phyloP scores from a whole-genome alignment of 2,329 filamentous ascomycete species.

The Lachnellula cervina region DNA sequence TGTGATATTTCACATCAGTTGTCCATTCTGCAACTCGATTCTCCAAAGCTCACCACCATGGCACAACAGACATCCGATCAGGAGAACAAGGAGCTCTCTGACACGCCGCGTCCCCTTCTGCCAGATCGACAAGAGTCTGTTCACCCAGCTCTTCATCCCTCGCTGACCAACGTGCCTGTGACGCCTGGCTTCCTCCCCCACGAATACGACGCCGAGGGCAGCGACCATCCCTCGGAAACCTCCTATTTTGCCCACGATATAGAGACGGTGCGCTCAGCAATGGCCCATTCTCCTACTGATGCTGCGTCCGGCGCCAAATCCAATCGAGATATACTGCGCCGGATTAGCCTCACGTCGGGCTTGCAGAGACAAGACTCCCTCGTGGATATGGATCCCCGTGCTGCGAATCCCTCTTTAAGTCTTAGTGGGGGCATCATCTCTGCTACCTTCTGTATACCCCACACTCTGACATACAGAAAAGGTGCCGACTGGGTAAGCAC shows the following conservation, averaged over 20 bases:
- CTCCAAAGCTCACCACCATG: conserved; percentile 8
- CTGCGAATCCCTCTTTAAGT: conserved; percentile 51
- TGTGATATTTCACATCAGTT: neutral
- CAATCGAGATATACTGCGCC: conserved; percentile 39
- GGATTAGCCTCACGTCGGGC: conserved; percentile 36
- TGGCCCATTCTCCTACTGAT: conserved; percentile 27
- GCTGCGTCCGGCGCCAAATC: conserved; percentile 33
- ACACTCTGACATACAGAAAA: conserved; percentile 54
- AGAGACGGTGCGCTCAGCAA: conserved; percentile 11
- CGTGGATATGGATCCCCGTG: conserved; percentile 47
- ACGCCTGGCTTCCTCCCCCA: conserved; percentile 26
- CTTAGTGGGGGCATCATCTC: conserved; percentile 64
- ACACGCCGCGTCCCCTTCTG: conserved; percentile 18
- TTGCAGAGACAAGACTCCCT: conserved; percentile 39
- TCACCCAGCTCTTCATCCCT: conserved; percentile 27
- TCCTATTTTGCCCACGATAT: conserved; percentile 26
- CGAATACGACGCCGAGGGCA: conserved; percentile 16
- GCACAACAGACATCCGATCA: conserved; percentile 8
- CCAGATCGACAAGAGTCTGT: conserved; percentile 17
- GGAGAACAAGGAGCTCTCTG: conserved; percentile 11
- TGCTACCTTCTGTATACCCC: conserved; percentile 59
- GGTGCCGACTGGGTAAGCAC: conserved; percentile 56
- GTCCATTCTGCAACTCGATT: neutral
- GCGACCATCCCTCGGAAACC: conserved; percentile 17
- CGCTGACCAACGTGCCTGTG: conserved; percentile 27